These are phyloP conservation scores for Conringia planisiliqua DNA, from an alignment of 345 rosid genomes.

Conservation along the genomic window DNA sequence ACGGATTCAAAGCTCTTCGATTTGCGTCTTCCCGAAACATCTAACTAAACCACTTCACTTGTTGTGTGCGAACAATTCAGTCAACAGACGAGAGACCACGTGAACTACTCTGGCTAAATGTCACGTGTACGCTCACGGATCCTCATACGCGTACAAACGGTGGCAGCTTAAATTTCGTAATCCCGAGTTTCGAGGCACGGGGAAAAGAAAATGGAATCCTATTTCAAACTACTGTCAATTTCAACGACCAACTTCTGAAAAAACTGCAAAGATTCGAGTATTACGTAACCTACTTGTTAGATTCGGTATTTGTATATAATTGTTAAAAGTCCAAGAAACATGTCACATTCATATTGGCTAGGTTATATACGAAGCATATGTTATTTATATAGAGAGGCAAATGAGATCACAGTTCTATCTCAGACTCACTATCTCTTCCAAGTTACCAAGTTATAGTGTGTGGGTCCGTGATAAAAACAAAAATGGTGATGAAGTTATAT, in stretches of 20 bases:
- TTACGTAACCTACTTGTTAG: not conserved
- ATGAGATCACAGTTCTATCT: not conserved
- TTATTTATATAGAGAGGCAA: not conserved
- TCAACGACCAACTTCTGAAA: constrained; percentile 2
- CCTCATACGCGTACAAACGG: too few species aligned
- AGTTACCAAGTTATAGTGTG: not conserved
- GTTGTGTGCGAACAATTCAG: not conserved
- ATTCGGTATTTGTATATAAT: not conserved
- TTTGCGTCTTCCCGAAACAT: not conserved
- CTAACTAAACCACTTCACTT: not conserved
- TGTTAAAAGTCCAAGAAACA: not conserved
- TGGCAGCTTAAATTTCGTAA: not conserved
- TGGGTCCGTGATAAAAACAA: not conserved
- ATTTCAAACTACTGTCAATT: constrained; percentile 3
- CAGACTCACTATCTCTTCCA: not conserved
- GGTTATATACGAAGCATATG: not conserved
- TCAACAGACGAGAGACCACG: too few species aligned
- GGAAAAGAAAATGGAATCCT: constrained; percentile 21
- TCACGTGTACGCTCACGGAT: too few species aligned
- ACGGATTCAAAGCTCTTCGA: not conserved
- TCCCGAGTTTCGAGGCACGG: constrained; percentile 11
- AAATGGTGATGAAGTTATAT: constrained; percentile 59
- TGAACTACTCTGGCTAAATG: too few species aligned
- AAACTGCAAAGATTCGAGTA: constrained; percentile 18
- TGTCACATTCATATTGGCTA: not conserved